Conservation (phyloP, 768 basidiomycete species). For the Lactarius hengduanensis region DNA sequence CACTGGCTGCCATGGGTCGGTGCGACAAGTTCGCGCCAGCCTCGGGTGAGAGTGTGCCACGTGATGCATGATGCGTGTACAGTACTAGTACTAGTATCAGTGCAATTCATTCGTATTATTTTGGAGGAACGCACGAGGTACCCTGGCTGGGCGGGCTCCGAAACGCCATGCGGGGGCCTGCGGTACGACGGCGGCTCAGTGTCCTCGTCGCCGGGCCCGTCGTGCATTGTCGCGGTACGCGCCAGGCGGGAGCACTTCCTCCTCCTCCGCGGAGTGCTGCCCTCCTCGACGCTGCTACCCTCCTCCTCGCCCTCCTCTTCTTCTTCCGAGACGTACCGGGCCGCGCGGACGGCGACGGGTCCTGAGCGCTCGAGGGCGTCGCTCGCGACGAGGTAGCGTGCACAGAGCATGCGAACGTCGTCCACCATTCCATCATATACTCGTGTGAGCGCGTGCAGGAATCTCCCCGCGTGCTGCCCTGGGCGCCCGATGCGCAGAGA, state of each 20-base stretch:
- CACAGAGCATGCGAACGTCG: slow-evolving; percentile 90
- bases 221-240: slow-evolving; percentile 36
- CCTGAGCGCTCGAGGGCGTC: slow-evolving; percentile 92
- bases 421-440: slow-evolving; percentile 99
- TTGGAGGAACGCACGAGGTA: slow-evolving; percentile 50
- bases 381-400: slow-evolving; percentile 88
- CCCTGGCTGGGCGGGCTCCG: slow-evolving; percentile 49
- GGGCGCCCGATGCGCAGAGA: slow-evolving; percentile 41
- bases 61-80: not conserved
- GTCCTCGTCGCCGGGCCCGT: slow-evolving; percentile 39
- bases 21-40: slow-evolving; percentile 40
- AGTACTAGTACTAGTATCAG: too few relatives aligned
- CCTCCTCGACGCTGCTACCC: slow-evolving; percentile 57
- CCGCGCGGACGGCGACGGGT: slow-evolving; percentile 85
- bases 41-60: slow-evolving; percentile 20
- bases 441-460: slow-evolving; percentile 86
- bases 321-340: slow-evolving; percentile 83
- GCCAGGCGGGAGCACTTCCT: slow-evolving; percentile 47
- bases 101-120: too few relatives aligned
- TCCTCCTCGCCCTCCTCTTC: slow-evolving; percentile 58
- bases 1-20: slow-evolving; percentile 48
- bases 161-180: slow-evolving; percentile 43
- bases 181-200: slow-evolving; percentile 63
- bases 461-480: slow-evolving; percentile 76
- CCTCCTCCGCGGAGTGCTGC: slow-evolving; percentile 47